phyloP scores from a whole-genome alignment of 2,329 filamentous ascomycete genomes.

The Alternaria arborescens region DNA sequence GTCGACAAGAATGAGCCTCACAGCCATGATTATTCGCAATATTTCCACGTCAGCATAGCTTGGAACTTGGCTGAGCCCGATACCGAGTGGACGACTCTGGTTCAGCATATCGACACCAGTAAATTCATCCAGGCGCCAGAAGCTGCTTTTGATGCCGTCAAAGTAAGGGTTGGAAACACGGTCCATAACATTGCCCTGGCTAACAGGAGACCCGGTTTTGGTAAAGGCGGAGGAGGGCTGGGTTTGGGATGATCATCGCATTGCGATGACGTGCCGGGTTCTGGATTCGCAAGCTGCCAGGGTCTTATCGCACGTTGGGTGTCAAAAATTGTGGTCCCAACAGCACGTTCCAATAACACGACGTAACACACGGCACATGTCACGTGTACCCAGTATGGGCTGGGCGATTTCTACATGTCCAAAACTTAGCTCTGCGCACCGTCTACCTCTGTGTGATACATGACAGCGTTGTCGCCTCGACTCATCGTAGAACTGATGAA shows the following conservation, averaged over 20 bases:
- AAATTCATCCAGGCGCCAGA: slow-evolving; percentile 30
- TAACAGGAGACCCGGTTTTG: slow-evolving; percentile 25
- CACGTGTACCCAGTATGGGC: not conserved
- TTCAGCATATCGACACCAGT: slow-evolving; percentile 34
- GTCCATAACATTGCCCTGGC: slow-evolving; percentile 45
- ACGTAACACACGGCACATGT: not conserved
- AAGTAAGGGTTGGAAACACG: slow-evolving; percentile 58
- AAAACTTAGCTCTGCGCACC: not conserved
- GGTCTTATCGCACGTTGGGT: slow-evolving; percentile 10
- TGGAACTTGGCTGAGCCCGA: slow-evolving; percentile 66
- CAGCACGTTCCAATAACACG: slow-evolving; percentile 15
- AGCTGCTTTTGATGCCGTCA: slow-evolving; percentile 53
- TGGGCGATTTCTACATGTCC: not conserved
- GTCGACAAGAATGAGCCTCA: slow-evolving; percentile 11
- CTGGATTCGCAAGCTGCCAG: slow-evolving; percentile 4
- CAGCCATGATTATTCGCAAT: slow-evolving; percentile 54
- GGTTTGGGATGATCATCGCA: slow-evolving; percentile 24
- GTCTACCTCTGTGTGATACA: not conserved
- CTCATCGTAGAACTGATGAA: not conserved
- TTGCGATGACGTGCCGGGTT: slow-evolving; percentile 16
- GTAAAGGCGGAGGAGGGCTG: slow-evolving; percentile 22
- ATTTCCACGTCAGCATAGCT: slow-evolving; percentile 89
- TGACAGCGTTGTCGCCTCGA: not conserved
- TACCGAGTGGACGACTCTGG: slow-evolving; percentile 34
- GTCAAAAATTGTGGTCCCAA: slow-evolving; percentile 13